phyloP scores from a whole-genome alignment of 352 stramenopile genomes.

The Phytophthora pisi region DNA sequence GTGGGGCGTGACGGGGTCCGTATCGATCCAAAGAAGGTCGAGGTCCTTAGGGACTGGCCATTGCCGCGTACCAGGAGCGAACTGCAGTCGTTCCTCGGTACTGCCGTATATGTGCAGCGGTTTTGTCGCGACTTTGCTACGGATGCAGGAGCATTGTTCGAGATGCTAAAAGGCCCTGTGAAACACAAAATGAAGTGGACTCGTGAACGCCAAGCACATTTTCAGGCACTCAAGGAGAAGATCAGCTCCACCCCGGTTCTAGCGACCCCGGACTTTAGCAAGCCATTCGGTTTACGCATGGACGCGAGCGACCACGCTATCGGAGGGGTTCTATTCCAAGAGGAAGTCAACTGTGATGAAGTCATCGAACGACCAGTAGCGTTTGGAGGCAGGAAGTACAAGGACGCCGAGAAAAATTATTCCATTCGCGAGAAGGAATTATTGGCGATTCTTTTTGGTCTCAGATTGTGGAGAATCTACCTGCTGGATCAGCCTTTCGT shows the following conservation, averaged over 20 bases:
- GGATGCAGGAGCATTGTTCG: slow-evolving; percentile 14
- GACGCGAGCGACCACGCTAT: slow-evolving; percentile 16
- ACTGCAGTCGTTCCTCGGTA: slow-evolving; percentile 18
- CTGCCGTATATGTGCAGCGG: slow-evolving; percentile 18
- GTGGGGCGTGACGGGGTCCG: slow-evolving; percentile 19
- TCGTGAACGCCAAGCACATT: not conserved
- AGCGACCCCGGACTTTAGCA: slow-evolving; percentile 11
- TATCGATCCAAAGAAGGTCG: slow-evolving; percentile 25
- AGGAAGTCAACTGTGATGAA: slow-evolving; percentile 1
- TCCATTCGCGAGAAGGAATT: slow-evolving; percentile 22
- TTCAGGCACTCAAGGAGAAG: slow-evolving; percentile 7
- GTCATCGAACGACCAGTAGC: slow-evolving; percentile 9
- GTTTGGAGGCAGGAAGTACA: slow-evolving; percentile 20
- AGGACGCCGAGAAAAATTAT: slow-evolving; percentile 14
- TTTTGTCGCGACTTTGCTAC: slow-evolving; percentile 17
- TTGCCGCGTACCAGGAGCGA: slow-evolving; percentile 14
- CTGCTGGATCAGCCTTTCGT: slow-evolving; percentile 14
- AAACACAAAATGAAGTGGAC: slow-evolving; percentile 3
- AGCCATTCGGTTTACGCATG: slow-evolving; percentile 9
- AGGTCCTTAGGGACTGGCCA: slow-evolving; percentile 17
- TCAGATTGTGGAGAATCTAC: slow-evolving; percentile 18
- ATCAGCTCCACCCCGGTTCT: slow-evolving; percentile 6
- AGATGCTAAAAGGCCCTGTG: slow-evolving; percentile 11
- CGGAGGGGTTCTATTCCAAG: slow-evolving; percentile 16
- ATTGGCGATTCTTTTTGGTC: slow-evolving; percentile 13